A percentile compares a stretch with the other conserved stretches of the same genome.
Evolutionary conservation across 768 basidiomycete genomes (phyloP).

Genomic region (Cyclocybe aegerita): DNA sequence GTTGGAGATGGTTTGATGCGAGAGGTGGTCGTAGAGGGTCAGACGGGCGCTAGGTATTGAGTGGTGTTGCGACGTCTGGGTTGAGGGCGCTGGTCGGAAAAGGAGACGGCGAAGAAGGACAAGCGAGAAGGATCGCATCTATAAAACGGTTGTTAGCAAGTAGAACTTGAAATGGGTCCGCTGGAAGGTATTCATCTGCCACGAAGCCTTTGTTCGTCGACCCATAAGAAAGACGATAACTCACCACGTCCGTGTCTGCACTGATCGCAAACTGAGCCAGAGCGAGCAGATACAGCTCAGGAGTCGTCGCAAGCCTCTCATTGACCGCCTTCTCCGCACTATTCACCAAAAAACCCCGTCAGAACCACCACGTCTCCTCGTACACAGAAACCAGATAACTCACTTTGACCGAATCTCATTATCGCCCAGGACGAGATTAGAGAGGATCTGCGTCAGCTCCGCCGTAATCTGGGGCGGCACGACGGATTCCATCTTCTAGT

Average conservation of each 20-base stretch:
- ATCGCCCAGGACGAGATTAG: constrained; percentile 81
- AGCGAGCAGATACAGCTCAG: constrained; percentile 78
- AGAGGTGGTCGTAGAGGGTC: constrained; percentile 79
- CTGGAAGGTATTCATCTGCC: too few species aligned
- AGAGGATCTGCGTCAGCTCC: constrained; percentile 81
- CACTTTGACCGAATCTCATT: constrained; percentile 79
- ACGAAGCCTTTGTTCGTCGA: too few species aligned
- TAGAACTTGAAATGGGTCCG: too few species aligned
- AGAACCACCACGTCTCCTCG: not conserved
- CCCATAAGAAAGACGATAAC: constrained; percentile 22
- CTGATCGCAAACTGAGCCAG: constrained; percentile 76
- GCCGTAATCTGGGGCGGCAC: constrained; percentile 68
- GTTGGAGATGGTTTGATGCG: constrained; percentile 59
- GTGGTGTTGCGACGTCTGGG: constrained; percentile 11
- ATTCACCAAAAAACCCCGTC: not conserved
- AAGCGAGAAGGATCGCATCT: constrained; percentile 87
- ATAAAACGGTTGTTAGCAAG: constrained; percentile 2
- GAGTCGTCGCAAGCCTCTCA: constrained; percentile 73
- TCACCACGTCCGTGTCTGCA: constrained; percentile 78
- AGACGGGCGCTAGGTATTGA: constrained; percentile 31
- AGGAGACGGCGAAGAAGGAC: constrained; percentile 78
- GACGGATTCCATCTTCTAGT: constrained; percentile 40
- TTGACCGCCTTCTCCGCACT: constrained; percentile 83
- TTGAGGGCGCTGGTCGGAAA: constrained; percentile 47
- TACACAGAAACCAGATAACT: constrained; percentile 11